A percentile compares a stretch with the other conserved stretches of the same genome.
Evolutionary conservation across 2,329 filamentous ascomycete genomes (phyloP).

Genomic region (Aspergillaceae sp.): DNA sequence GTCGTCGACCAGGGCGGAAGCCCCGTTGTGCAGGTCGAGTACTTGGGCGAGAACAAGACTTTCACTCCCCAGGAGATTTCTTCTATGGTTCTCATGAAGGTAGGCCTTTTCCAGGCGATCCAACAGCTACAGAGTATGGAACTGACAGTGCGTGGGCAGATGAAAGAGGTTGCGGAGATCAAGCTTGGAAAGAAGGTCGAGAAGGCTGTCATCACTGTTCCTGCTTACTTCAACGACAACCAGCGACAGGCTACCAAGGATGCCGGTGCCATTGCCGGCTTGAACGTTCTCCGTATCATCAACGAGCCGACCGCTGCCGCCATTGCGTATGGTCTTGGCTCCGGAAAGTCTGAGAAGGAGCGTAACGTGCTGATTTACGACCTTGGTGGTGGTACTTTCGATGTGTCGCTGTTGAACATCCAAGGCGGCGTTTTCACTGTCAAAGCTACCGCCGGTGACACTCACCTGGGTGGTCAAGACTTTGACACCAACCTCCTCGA

Average conservation of each 20-base stretch:
- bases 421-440: slow-evolving; percentile 99
- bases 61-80: slow-evolving; percentile 99
- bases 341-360: slow-evolving; percentile 94
- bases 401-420: slow-evolving; percentile 98
- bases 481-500: slow-evolving; percentile 95
- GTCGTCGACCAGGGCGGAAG: slow-evolving; percentile 80
- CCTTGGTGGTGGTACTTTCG: slow-evolving; percentile 99
- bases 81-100: slow-evolving; percentile 97
- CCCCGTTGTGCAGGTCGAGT: slow-evolving; percentile 91
- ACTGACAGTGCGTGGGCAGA: slow-evolving; percentile 47
- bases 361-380: slow-evolving; percentile 99
- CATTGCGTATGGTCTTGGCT: slow-evolving; percentile 94
- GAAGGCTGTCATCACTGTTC: slow-evolving; percentile 98
- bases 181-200: slow-evolving; percentile 98
- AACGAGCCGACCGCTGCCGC: slow-evolving; percentile 98
- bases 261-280: slow-evolving; percentile 90
- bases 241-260: slow-evolving; percentile 99
- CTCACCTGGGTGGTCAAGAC: slow-evolving; percentile 89
- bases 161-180: slow-evolving; percentile 98
- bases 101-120: slow-evolving; percentile 35
- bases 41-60: slow-evolving; percentile 86
- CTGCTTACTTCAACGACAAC: slow-evolving; percentile 99
- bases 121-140: background rate
- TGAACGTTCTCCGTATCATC: slow-evolving; percentile 99
- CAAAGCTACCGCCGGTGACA: slow-evolving; percentile 96